These are phyloP conservation scores for Setaria italica DNA, from an alignment of 202 grass and related monocot species.

Conservation along the genomic window DNA sequence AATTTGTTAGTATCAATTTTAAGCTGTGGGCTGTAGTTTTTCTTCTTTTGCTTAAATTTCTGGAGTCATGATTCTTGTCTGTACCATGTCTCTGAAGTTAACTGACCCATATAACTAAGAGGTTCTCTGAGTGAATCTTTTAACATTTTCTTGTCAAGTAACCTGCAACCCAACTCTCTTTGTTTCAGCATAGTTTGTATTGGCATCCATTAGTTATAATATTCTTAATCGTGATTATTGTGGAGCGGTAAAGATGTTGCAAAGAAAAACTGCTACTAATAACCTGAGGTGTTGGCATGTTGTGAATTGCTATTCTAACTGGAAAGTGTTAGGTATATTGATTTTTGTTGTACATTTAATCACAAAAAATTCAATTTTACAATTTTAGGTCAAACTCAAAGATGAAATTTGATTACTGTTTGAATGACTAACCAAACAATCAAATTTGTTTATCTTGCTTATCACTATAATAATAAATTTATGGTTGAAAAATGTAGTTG, in stretches of 20 bases:
- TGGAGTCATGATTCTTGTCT: neutral
- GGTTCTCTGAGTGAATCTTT: neutral
- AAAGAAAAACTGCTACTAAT: neutral
- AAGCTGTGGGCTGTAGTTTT: neutral
- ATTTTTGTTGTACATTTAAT: neutral
- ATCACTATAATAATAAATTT: neutral
- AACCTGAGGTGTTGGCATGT: neutral
- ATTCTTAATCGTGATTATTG: neutral
- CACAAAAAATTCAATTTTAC: neutral
- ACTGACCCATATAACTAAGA: neutral
- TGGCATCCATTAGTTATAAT: neutral
- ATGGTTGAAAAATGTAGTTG: neutral
- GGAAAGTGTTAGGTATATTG: neutral
- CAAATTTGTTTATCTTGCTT: neutral
- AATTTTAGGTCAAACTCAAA: neutral
- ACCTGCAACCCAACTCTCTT: neutral
- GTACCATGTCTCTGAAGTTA: neutral
- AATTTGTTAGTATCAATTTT: neutral
- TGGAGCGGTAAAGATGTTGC: neutral
- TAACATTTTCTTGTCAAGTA: neutral
- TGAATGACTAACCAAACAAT: neutral
- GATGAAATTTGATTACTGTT: neutral
- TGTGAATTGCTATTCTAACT: neutral
- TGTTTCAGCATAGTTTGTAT: neutral
- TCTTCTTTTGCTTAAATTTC: constrained; percentile 13